Evolutionary conservation across 208 protist species (phyloP), one percentile per base, ranked within the genome.

Genomic region (Eutreptiella sp.): DNA sequence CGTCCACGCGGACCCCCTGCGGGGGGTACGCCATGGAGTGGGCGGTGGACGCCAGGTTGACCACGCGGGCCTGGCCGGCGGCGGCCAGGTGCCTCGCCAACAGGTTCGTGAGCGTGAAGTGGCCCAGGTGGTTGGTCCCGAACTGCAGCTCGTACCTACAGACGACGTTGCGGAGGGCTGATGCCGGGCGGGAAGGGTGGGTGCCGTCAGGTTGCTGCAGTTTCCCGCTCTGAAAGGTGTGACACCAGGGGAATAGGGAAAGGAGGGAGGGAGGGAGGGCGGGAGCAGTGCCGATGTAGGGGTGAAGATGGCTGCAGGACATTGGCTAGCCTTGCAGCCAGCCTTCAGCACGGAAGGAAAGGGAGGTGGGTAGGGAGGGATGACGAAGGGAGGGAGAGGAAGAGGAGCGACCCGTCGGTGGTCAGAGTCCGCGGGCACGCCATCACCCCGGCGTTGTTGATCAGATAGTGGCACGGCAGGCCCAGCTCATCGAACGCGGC

Each of bases 391-490:
- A 55, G 27, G 27, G 19, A 45, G 7, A 29, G 5, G 42, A 23
- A 7, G 9, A 55, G 42, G 7, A 24, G 48, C 4, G 41, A 34
- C n/a, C n/a, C 21, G 31, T 34, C 21, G 1, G 28, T 4, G 28
- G 28, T 32, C 11, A 4, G 35, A n/a, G 46, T 47, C 11, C 31
- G 7, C 29, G 24, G 59, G 41, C 19, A 28, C 9, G 16, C 27
- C 38, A 55, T 69, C 27, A 68, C 16, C 0, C 52, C 61, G 7
- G 61, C 66, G 57, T 70, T 70, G 42, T 69, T 69, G 1, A 72
- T 29, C 11, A 72, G 45, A n/a, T 35, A 42, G 34, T 72, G 33
- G 0, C 59, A 4, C 41, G 4, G 23, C 31, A 0, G 14, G 5
- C 27, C 35, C 14, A 16, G 0, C 4, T 0, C 16, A 7, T 14